Evolutionary conservation across 106 monocot genomes (phyloP), one percentile per base, ranked within the genome.

Genomic region (Ottelia alismoides): DNA sequence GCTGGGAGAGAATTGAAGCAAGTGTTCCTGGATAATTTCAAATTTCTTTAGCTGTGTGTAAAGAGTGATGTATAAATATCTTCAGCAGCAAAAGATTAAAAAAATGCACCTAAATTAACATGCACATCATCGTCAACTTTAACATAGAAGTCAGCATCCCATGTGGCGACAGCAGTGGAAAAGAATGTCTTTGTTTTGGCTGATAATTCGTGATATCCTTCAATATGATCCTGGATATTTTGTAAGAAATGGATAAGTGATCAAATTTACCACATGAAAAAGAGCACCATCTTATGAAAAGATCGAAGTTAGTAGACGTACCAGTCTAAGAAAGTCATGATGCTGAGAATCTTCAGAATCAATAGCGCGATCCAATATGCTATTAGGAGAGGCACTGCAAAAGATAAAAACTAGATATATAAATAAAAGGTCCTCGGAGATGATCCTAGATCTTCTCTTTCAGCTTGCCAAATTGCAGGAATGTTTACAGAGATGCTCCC

Each of bases 41-140:
- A 55, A 45, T 22, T 14, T 26, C 22, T 52, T 5, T 43, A 27
- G 32, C 7, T 17, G 25, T 28, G 40, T 23, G 20, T 22, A 10
- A 11, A 47, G 49, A 29, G 22, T 49, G 47, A 17, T 2, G 49
- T 19, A 25, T 20, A 20, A 11, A 58, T 20, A 21, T 16, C 43
- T 6, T 20, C 91, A 85, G 67, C 27, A 40, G 11, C 7, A 3
- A 10, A 14, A 1, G 25, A 11, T n/a, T 2, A 31, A 26, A 28
- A 9, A 32, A 45, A 43, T 16, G 5, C 62, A 84, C 84, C 84
- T 53, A 62, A 58, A 57, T 84, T 84, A 21, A 75, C 78, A 63
- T 84, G 79, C 20, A 79, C 71, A 66, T 84, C 79, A 63, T 84
- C 83, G 35, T 84, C 83, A 45, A 74, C 78, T 78, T 84, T 84